These are phyloP conservation scores for Gossypium raimondii DNA, from an alignment of 345 rosid species.

Conservation along the genomic window DNA sequence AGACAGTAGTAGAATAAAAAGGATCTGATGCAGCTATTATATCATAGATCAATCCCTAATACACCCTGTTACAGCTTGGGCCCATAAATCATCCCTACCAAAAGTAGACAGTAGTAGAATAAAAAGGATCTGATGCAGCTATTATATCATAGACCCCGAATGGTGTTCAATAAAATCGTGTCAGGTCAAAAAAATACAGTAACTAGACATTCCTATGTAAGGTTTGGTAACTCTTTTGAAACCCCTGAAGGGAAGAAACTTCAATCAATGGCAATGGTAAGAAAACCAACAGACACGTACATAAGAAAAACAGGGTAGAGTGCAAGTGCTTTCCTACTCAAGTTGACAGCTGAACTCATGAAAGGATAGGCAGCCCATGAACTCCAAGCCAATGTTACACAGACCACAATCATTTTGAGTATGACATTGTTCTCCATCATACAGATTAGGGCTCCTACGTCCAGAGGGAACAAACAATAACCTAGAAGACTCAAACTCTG, in stretches of 20 bases:
- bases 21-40: conserved; percentile 18
- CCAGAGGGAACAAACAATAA: conserved; percentile 68
- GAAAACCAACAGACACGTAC: conserved; percentile 95
- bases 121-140: conserved; percentile 12
- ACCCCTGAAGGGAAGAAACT: neutral
- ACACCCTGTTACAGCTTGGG: neutral
- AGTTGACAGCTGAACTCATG: conserved; percentile 75
- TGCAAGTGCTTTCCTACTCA: conserved; percentile 65
- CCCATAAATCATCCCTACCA: neutral
- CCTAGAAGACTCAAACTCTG: conserved; percentile 67
- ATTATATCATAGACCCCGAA: conserved; percentile 15
- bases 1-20: neutral
- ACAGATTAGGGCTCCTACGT: conserved; percentile 60
- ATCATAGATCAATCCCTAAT: conserved; percentile 10
- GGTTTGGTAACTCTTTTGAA: conserved; percentile 3
- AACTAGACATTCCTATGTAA: conserved; percentile 25
- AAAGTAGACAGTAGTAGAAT: neutral
- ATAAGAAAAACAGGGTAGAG: conserved; percentile 91
- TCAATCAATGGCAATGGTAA: conserved; percentile 75
- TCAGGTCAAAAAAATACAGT: conserved; percentile 19
- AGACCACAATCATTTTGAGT: conserved; percentile 51
- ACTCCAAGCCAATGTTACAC: conserved; percentile 72
- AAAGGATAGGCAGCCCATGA: conserved; percentile 83
- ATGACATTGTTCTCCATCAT: conserved; percentile 59
- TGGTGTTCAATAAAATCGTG: conserved; percentile 8